Evolutionary conservation across 2,329 filamentous ascomycete genomes (phyloP).

Genomic region (Diaporthe citriasiana): DNA sequence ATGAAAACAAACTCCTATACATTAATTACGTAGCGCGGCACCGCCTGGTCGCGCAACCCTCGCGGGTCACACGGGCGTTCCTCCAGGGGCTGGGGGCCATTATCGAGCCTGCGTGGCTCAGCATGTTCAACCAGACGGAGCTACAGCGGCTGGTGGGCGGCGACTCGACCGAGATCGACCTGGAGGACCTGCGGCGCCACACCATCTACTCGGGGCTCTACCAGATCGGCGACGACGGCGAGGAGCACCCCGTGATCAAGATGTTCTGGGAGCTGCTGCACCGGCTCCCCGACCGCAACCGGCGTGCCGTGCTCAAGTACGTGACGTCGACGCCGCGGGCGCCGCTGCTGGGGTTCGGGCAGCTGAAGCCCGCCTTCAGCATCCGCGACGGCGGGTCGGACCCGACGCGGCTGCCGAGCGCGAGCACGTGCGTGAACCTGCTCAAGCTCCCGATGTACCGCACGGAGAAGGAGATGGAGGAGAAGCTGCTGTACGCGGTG

Average conservation of each 20-base stretch:
- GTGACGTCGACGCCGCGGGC: constrained; percentile 94
- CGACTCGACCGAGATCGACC: constrained; percentile 86
- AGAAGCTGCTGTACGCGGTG: constrained; percentile 91
- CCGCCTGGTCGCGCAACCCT: constrained; percentile 84
- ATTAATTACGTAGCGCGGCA: constrained; percentile 93
- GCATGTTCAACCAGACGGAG: constrained; percentile 98
- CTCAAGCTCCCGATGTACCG: constrained; percentile 90
- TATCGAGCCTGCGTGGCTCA: constrained; percentile 92
- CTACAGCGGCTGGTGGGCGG: constrained; percentile 94
- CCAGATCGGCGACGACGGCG: constrained; percentile 86
- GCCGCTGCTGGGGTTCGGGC: constrained; percentile 88
- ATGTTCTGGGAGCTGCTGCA: constrained; percentile 95
- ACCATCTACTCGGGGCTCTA: constrained; percentile 93
- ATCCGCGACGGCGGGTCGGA: constrained; percentile 88
- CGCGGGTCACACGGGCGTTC: constrained; percentile 87
- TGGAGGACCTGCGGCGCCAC: constrained; percentile 86
- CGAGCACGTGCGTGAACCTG: constrained; percentile 96
- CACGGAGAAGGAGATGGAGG: constrained; percentile 73
- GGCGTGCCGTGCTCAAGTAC: constrained; percentile 91
- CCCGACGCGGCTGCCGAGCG: constrained; percentile 85
- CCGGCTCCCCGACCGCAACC: constrained; percentile 79
- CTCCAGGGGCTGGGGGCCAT: constrained; percentile 87
- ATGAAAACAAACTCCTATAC: constrained; percentile 93
- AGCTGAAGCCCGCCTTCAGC: constrained; percentile 87
- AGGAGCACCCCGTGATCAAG: constrained; percentile 87